phyloP scores from a whole-genome alignment of 2,329 filamentous ascomycete species.

The Aspergillus chevalieri region DNA sequence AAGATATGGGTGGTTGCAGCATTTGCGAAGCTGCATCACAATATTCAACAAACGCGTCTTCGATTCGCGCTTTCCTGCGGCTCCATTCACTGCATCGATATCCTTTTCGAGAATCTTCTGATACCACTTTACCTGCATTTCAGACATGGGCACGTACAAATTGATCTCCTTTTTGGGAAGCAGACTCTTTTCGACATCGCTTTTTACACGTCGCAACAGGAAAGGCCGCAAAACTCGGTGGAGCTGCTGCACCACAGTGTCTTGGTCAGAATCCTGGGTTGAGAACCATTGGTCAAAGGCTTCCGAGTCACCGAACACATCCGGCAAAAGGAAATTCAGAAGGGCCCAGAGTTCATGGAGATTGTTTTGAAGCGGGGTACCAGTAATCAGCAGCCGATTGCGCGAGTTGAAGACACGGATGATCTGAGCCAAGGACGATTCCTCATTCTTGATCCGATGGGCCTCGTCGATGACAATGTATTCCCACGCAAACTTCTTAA shows the following conservation, averaged over 20 bases:
- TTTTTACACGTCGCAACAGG: slow-evolving; percentile 90
- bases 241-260: slow-evolving; percentile 91
- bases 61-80: slow-evolving; percentile 90
- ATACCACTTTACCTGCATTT: slow-evolving; percentile 99
- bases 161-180: slow-evolving; percentile 97
- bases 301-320: slow-evolving; percentile 93
- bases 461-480: slow-evolving; percentile 99
- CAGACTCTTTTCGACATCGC: slow-evolving; percentile 94
- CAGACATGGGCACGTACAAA: slow-evolving; percentile 94
- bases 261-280: slow-evolving; percentile 80
- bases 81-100: slow-evolving; percentile 96
- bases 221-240: slow-evolving; percentile 91
- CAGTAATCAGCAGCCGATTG: slow-evolving; percentile 91
- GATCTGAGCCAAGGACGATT: slow-evolving; percentile 92
- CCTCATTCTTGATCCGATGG: slow-evolving; percentile 98
- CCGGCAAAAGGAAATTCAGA: slow-evolving; percentile 93
- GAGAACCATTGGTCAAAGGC: slow-evolving; percentile 99
- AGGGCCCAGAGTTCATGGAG: slow-evolving; percentile 96
- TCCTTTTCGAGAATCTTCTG: slow-evolving; percentile 98
- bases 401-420: slow-evolving; percentile 94
- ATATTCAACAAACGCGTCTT: slow-evolving; percentile 97
- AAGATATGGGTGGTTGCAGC: slow-evolving; percentile 96
- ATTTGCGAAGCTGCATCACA: slow-evolving; percentile 98
- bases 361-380: slow-evolving; percentile 96
- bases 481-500: slow-evolving; percentile 99